Evolutionary conservation across 345 rosid genomes (phyloP).

Genomic region (Citrus medica): DNA sequence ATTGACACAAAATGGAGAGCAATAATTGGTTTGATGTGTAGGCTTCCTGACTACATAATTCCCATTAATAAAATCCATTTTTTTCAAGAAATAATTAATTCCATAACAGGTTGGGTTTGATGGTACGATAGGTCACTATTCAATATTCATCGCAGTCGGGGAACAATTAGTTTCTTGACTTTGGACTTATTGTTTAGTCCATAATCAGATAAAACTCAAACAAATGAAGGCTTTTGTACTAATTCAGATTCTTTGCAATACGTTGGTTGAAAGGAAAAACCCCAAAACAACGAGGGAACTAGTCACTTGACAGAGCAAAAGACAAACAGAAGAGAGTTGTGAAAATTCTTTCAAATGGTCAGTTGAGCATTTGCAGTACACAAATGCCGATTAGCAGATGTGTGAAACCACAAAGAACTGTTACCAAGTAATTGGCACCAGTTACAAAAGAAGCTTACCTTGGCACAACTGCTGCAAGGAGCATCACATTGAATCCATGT

Average conservation of each 20-base stretch:
- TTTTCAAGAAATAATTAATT: background rate
- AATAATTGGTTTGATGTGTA: background rate
- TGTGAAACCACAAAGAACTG: background rate
- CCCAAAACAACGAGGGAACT: background rate
- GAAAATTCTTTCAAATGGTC: background rate
- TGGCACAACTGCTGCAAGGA: slow-evolving; percentile 88
- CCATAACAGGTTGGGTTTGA: background rate
- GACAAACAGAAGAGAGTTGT: background rate
- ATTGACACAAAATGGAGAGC: background rate
- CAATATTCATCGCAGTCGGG: background rate
- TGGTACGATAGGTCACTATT: background rate
- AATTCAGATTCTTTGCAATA: background rate
- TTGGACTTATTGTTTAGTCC: background rate
- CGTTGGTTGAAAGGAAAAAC: background rate
- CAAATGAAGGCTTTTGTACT: background rate
- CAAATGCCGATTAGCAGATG: background rate
- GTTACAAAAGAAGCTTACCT: slow-evolving; percentile 39
- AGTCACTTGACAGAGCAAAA: background rate
- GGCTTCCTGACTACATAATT: background rate
- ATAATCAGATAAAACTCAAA: background rate
- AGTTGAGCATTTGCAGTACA: slow-evolving; percentile 1
- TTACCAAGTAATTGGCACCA: background rate
- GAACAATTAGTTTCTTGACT: background rate
- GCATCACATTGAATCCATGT: slow-evolving; percentile 98
- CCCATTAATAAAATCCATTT: background rate